Conservation (phyloP, 2,329 filamentous ascomycete species). For the Ilyonectria robusta region DNA sequence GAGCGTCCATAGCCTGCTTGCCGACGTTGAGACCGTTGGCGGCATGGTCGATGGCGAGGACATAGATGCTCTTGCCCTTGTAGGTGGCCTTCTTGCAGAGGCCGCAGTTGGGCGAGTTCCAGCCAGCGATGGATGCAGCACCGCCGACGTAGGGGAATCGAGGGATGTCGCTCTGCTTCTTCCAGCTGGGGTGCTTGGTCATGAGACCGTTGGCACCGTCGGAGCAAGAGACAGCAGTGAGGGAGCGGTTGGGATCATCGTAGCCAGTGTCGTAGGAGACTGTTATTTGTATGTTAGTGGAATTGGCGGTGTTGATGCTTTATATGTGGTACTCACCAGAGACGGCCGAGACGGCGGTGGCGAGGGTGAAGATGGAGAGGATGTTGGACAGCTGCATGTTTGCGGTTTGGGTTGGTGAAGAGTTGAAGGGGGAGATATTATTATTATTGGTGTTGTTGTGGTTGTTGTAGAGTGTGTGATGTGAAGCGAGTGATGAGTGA, state of each 20-base stretch:
- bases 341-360: slow-evolving; percentile 55
- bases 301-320: not conserved
- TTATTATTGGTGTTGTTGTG: not conserved
- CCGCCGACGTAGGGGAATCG: slow-evolving; percentile 70
- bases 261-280: slow-evolving; percentile 83
- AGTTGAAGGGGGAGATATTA: not conserved
- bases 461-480: not conserved
- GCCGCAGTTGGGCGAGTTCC: slow-evolving; percentile 72
- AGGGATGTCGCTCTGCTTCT: slow-evolving; percentile 65
- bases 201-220: slow-evolving; percentile 78
- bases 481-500: not conserved
- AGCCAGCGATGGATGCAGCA: slow-evolving; percentile 64
- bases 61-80: slow-evolving; percentile 64
- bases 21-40: slow-evolving; percentile 69
- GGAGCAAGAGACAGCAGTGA: slow-evolving; percentile 74
- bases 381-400: slow-evolving; percentile 62
- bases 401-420: slow-evolving; percentile 27
- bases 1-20: slow-evolving; percentile 67
- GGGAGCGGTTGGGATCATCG: slow-evolving; percentile 69
- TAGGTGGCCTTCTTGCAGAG: slow-evolving; percentile 71
- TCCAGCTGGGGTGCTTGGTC: slow-evolving; percentile 73
- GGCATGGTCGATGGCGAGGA: slow-evolving; percentile 70
- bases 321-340: slow-evolving; percentile 47
- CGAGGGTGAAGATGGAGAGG: slow-evolving; percentile 56
- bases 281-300: slow-evolving; percentile 48